Conservation (phyloP, 2,329 filamentous ascomycete genomes). For the Trichophyton schoenleinii region DNA sequence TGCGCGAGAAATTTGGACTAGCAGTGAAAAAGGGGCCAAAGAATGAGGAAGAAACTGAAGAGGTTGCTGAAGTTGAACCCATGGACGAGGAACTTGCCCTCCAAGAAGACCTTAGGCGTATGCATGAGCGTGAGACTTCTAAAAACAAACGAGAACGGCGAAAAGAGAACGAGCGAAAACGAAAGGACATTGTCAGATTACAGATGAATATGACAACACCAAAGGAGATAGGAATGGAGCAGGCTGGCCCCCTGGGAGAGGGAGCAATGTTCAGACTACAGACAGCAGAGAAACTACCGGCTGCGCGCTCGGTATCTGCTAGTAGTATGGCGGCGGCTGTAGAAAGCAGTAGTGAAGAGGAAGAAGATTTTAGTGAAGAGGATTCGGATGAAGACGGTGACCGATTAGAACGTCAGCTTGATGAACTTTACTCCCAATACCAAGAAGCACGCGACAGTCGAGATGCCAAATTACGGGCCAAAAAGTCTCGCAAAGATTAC, state of each 20-base stretch:
- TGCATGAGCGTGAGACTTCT: constrained; percentile 65
- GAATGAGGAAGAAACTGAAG: constrained; percentile 45
- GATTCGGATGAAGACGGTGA: constrained; percentile 67
- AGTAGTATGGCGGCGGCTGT: constrained; percentile 63
- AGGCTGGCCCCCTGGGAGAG: constrained; percentile 62
- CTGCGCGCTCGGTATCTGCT: constrained; percentile 54
- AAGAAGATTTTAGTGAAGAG: constrained; percentile 47
- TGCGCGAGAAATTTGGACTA: constrained; percentile 83
- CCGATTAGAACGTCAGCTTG: constrained; percentile 68
- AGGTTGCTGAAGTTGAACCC: constrained; percentile 67
- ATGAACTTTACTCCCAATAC: constrained; percentile 76
- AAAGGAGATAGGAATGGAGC: constrained; percentile 90
- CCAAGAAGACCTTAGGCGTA: constrained; percentile 69
- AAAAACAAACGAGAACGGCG: constrained; percentile 73
- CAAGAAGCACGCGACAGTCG: constrained; percentile 63
- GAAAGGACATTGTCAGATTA: constrained; percentile 89
- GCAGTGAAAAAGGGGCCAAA: constrained; percentile 53
- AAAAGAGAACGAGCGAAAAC: constrained; percentile 84
- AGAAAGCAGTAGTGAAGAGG: constrained; percentile 48
- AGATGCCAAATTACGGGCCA: constrained; percentile 81
- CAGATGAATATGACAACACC: constrained; percentile 95
- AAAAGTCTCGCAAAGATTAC: constrained; percentile 69
- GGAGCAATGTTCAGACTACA: constrained; percentile 81
- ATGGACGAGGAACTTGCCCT: constrained; percentile 94
- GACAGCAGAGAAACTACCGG: constrained; percentile 62